Percentiles rank a stretch among this genome's conserved stretches.
These are phyloP conservation scores for Chlamydomonas sp. DNA, from an alignment of 139 green algal genomes.

Conservation along the genomic window DNA sequence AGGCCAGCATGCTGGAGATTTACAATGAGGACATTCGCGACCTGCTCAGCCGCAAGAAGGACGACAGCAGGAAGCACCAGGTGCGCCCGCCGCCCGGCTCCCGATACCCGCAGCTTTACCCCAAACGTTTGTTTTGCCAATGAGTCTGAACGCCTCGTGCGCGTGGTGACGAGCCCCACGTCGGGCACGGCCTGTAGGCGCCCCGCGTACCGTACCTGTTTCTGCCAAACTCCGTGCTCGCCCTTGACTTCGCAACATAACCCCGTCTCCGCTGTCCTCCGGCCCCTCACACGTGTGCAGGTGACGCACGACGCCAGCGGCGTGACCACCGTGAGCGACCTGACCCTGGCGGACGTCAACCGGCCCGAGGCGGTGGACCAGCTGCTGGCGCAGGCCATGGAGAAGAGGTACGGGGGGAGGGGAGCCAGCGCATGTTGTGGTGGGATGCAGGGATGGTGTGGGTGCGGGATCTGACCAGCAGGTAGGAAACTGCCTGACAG, in stretches of 20 bases:
- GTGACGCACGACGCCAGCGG: conserved; percentile 73
- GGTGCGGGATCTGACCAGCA: not conserved
- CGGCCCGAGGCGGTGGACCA: conserved; percentile 52
- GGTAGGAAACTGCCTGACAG: not conserved
- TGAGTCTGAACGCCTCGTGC: too few relatives aligned
- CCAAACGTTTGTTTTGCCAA: not conserved
- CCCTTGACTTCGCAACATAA: too few relatives aligned
- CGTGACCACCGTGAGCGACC: conserved; percentile 68
- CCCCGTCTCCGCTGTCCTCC: too few relatives aligned
- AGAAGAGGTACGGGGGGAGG: conserved; percentile 49
- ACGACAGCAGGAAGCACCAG: conserved; percentile 69
- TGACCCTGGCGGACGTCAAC: conserved; percentile 75
- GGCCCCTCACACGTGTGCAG: conserved; percentile 36
- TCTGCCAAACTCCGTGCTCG: too few relatives aligned
- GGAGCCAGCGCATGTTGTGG: not conserved
- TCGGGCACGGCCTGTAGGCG: not conserved
- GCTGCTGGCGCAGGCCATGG: conserved; percentile 68
- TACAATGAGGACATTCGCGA: conserved; percentile 95
- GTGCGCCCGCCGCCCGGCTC: conserved; percentile 25
- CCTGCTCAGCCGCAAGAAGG: conserved; percentile 72
- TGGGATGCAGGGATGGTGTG: not conserved
- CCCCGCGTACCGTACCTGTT: not conserved
- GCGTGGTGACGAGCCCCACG: too few relatives aligned
- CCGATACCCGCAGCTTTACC: not conserved
- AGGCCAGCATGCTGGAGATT: conserved; percentile 93